Percentiles rank a stretch among this genome's conserved stretches.
Conservation (phyloP, 495 filamentous ascomycete genomes). For the Amniculicola lignicola region DNA sequence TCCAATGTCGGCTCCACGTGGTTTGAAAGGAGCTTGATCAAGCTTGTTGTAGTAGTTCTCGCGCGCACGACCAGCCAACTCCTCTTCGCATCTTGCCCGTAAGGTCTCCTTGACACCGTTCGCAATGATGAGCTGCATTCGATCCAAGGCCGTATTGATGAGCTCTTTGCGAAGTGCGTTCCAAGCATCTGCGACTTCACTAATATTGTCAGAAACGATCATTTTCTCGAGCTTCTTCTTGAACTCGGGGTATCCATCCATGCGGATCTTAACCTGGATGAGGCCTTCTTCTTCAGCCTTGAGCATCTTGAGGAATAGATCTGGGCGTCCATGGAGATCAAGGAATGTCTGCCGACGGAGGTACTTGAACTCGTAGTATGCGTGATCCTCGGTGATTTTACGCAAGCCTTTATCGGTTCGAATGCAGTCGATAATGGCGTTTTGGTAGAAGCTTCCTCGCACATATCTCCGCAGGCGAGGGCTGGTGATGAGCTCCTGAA, state of each 20-base stretch:
- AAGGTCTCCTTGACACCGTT: slow-evolving; percentile 92
- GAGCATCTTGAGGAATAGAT: slow-evolving; percentile 91
- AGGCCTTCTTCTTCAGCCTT: slow-evolving; percentile 92
- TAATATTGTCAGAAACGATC: slow-evolving; percentile 89
- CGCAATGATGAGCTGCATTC: slow-evolving; percentile 78
- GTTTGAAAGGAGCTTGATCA: slow-evolving; percentile 94
- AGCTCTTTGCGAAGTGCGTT: slow-evolving; percentile 80
- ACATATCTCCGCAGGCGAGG: slow-evolving; percentile 88
- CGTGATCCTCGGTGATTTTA: slow-evolving; percentile 91
- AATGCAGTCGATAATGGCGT: slow-evolving; percentile 76
- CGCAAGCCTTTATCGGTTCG: slow-evolving; percentile 93
- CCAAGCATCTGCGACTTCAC: slow-evolving; percentile 93
- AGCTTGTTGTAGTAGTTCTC: slow-evolving; percentile 81
- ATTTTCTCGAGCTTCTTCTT: slow-evolving; percentile 69
- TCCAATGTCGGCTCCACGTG: slow-evolving; percentile 86
- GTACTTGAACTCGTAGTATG: slow-evolving; percentile 98
- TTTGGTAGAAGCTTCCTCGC: slow-evolving; percentile 74
- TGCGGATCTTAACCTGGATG: slow-evolving; percentile 72
- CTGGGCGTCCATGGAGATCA: slow-evolving; percentile 76
- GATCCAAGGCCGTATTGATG: slow-evolving; percentile 72
- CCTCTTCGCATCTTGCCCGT: slow-evolving; percentile 85
- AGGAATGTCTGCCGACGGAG: slow-evolving; percentile 78
- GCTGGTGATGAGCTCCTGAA: slow-evolving; percentile 83
- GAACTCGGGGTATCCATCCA: slow-evolving; percentile 73
- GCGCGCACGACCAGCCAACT: slow-evolving; percentile 74